A percentile compares a stretch with the other conserved stretches of the same genome.
Evolutionary conservation across 2,329 filamentous ascomycete species (phyloP).

Genomic region (Verticillium isaacii): DNA sequence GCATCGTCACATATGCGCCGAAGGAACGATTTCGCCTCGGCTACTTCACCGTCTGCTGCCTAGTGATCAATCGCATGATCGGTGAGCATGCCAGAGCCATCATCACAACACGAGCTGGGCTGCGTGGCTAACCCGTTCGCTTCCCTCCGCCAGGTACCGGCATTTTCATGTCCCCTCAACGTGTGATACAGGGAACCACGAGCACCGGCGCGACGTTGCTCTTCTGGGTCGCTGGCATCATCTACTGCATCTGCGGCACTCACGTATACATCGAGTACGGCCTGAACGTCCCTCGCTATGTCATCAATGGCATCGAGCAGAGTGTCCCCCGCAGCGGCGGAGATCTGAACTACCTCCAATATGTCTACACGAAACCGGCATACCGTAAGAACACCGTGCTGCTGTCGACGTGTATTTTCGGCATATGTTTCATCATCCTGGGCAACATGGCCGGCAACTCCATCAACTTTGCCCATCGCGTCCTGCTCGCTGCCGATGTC

Average conservation of each 20-base stretch:
- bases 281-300: constrained; percentile 37
- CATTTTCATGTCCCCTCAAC: constrained; percentile 28
- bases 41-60: constrained; percentile 28
- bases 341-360: constrained; percentile 44
- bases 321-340: constrained; percentile 39
- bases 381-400: constrained; percentile 28
- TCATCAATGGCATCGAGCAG: constrained; percentile 30
- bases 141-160: constrained; percentile 22
- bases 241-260: constrained; percentile 30
- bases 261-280: constrained; percentile 41
- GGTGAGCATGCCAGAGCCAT: constrained; percentile 18
- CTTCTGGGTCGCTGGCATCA: constrained; percentile 32
- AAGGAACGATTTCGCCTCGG: constrained; percentile 28
- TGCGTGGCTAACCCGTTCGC: background rate
- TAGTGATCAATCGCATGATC: constrained; percentile 31
- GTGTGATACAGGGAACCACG: constrained; percentile 25
- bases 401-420: constrained; percentile 38
- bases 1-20: constrained; percentile 26
- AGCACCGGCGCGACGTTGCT: constrained; percentile 29
- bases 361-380: constrained; percentile 33
- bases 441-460: constrained; percentile 46
- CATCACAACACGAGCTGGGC: background rate
- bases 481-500: constrained; percentile 28
- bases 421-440: constrained; percentile 36
- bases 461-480: constrained; percentile 37